Base-by-base conservation (phyloP, 2,329 filamentous ascomycete genomes). In the Trichophyton verrucosum region DNA sequence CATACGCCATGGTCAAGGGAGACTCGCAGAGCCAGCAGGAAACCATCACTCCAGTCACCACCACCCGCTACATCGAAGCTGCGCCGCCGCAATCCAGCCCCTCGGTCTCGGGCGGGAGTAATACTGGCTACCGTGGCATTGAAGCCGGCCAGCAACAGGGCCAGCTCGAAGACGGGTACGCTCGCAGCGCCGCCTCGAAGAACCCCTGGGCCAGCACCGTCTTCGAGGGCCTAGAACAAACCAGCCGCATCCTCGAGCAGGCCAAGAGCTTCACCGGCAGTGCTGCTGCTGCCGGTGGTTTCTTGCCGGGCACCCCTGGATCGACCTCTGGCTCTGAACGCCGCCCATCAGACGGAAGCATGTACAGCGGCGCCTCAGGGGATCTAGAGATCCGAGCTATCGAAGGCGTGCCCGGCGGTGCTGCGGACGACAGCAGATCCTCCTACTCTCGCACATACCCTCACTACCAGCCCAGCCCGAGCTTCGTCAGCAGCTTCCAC, bases 1-100 rank as follows among this genome's bases (percentile, higher is more conserved):
- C 88, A 8, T 95, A 94, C 73, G 85, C 84, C 22, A 85, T 90
- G 76, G 80, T 84, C 64, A 84, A 82, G 47, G 60, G 61, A 22
- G 64, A 65, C 24, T 63, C 61, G 61, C 68, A 67, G 9, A 58
- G 60, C 42, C 61, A 65, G 7, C 66, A 70, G 5, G 55, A 57
- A 15, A 57, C 33, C 8, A 20, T 40, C 30, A 4, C 60, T 60
- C 33, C 68, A 59, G 38, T 65, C 66, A 17, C 67, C 68, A 33
- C 64, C 62, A 57, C 67, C 65, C 60, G 69, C 67, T 64, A 67
- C 61, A 62, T 65, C 62, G 15, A 68, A 62, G 53, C 27, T 30
- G 27, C 66, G 63, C 49, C 49, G 4, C 49, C 49, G 4, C 49
- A 53, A 24, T 33, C 49, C 22, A 38, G 69, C 67, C 61, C 65